Conservation (phyloP, 306 rosid species). For the Vicia sativa region DNA sequence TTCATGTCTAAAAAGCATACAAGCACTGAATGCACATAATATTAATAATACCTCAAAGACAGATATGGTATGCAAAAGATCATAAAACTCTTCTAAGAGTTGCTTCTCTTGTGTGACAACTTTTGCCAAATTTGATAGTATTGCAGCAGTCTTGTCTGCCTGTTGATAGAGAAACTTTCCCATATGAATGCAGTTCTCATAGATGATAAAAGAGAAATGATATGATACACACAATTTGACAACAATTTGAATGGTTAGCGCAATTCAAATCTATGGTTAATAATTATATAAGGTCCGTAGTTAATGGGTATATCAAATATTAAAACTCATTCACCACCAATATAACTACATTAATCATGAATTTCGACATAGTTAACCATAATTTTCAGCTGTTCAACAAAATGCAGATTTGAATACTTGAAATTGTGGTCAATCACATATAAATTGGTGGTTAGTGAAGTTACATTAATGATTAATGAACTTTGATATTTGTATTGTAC, state of each 20-base stretch:
- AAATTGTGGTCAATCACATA: not conserved
- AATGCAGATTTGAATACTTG: not conserved
- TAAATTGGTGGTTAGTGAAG: not conserved
- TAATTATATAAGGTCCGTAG: not conserved
- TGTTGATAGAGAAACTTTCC: conserved; percentile 39
- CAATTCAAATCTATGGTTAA: not conserved
- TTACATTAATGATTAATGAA: not conserved
- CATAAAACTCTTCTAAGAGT: conserved; percentile 63
- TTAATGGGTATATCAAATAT: too few relatives aligned
- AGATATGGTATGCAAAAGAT: conserved; percentile 50
- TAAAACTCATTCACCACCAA: not conserved
- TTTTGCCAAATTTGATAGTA: conserved; percentile 65
- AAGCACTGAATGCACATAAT: not conserved
- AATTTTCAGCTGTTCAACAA: not conserved
- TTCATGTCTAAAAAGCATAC: not conserved
- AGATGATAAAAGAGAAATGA: not conserved
- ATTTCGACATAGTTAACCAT: not conserved
- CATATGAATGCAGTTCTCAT: conserved; percentile 14
- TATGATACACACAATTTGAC: not conserved
- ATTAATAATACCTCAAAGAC: conserved; percentile 53
- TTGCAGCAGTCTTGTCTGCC: conserved; percentile 51
- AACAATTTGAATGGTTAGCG: not conserved
- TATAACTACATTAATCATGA: not conserved
- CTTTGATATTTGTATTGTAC: not conserved
- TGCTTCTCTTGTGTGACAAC: conserved; percentile 68